Percentiles rank a stretch among this genome's conserved stretches.
Evolutionary conservation across 371 early-diverging fungal species (phyloP).

Genomic region (Zychaea mexicana): DNA sequence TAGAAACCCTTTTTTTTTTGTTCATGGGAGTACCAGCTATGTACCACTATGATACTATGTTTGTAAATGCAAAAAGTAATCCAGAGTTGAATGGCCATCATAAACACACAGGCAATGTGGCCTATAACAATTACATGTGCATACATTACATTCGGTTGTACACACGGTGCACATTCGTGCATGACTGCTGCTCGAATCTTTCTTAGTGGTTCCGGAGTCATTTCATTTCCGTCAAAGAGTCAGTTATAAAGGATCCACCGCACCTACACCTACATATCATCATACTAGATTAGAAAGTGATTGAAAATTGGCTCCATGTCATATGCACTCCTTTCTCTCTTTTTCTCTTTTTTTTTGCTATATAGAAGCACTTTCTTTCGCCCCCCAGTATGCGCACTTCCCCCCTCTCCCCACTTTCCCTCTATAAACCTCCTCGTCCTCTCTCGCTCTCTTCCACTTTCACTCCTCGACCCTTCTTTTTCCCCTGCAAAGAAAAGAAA

Average conservation of each 20-base stretch:
- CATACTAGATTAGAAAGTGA: too few species aligned
- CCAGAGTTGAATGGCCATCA: neutral
- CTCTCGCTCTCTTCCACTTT: neutral
- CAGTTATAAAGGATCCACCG: too few species aligned
- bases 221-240: constrained; percentile 9
- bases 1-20: neutral
- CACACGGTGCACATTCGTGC: constrained; percentile 14
- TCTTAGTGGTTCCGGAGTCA: constrained; percentile 5
- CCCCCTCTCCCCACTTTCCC: too few species aligned
- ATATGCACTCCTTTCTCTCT: constrained; percentile 8
- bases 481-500: neutral
- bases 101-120: constrained; percentile 6
- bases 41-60: too few species aligned
- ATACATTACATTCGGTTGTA: constrained; percentile 15
- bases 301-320: neutral
- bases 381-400: too few species aligned
- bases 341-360: neutral
- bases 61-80: too few species aligned
- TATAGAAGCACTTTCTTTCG: too few species aligned
- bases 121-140: constrained; percentile 16
- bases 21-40: too few species aligned
- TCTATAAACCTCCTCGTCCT: neutral
- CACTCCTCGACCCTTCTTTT: constrained; percentile 3
- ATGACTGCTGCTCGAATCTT: constrained; percentile 1
- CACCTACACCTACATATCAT: too few species aligned